Percentiles rank a stretch among this genome's conserved stretches.
These are phyloP conservation scores for Ophiostoma piceae DNA, from an alignment of 2,329 filamentous ascomycete species.

Conservation along the genomic window DNA sequence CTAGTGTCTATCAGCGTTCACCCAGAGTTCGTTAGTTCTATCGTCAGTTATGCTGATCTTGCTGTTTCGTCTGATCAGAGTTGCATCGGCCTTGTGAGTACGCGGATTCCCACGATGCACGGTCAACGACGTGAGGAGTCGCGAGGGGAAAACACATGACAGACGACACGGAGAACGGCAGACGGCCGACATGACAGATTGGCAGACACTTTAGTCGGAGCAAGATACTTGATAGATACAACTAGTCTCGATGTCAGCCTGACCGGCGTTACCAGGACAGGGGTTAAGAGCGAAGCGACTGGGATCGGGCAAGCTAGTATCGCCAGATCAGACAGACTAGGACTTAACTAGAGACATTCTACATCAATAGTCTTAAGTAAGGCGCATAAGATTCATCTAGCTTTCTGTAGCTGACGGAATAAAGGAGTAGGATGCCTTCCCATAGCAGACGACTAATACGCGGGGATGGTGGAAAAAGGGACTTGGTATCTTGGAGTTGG, in stretches of 20 bases:
- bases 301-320: neutral
- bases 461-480: neutral
- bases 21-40: neutral
- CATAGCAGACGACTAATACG: neutral
- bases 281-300: neutral
- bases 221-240: neutral
- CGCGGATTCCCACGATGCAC: neutral
- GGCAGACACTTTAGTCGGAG: neutral
- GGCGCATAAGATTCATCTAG: too few species aligned
- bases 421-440: neutral
- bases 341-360: neutral
- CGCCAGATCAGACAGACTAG: neutral
- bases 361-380: neutral
- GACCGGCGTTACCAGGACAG: conserved; percentile 1
- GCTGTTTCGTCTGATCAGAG: neutral
- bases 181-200: neutral
- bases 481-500: neutral
- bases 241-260: neutral
- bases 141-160: neutral
- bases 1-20: neutral
- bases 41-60: neutral
- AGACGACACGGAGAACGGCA: neutral
- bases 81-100: neutral
- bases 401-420: too few species aligned
- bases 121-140: neutral